phyloP scores from a whole-genome alignment of 345 rosid species.

The Eucalyptus polyanthemos region DNA sequence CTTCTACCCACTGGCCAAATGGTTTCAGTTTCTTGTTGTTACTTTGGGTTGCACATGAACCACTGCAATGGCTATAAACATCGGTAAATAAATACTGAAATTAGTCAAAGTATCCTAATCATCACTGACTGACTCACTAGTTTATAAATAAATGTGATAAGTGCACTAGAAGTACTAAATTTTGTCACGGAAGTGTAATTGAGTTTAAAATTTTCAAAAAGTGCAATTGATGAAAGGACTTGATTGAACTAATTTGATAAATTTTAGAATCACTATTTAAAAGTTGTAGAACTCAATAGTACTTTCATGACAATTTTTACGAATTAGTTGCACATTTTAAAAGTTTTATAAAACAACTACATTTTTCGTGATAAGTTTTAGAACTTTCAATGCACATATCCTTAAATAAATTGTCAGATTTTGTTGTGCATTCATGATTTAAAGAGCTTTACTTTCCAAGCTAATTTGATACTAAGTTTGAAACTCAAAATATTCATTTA shows the following conservation, averaged over 20 bases:
- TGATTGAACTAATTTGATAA: too few relatives aligned
- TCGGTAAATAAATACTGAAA: too few relatives aligned
- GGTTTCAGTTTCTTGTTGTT: not conserved
- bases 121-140: rapidly evolving
- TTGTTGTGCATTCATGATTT: not conserved
- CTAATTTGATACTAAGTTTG: not conserved
- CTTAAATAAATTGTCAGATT: not conserved
- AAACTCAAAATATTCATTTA: not conserved
- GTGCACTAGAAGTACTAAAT: not conserved
- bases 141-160: not conserved
- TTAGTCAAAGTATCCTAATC: not conserved
- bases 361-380: not conserved
- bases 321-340: too few relatives aligned
- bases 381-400: not conserved
- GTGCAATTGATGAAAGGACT: not conserved
- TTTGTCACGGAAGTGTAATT: too few relatives aligned
- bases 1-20: not conserved
- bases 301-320: too few relatives aligned
- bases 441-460: not conserved
- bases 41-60: not conserved
- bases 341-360: too few relatives aligned
- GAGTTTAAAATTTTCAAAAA: not conserved
- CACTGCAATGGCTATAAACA: too few relatives aligned
- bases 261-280: too few relatives aligned
- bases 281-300: not conserved